Evolutionary conservation across 352 stramenopile genomes (phyloP), one percentile per base, ranked within the genome.

Genomic region (Pythium guiyangense): DNA sequence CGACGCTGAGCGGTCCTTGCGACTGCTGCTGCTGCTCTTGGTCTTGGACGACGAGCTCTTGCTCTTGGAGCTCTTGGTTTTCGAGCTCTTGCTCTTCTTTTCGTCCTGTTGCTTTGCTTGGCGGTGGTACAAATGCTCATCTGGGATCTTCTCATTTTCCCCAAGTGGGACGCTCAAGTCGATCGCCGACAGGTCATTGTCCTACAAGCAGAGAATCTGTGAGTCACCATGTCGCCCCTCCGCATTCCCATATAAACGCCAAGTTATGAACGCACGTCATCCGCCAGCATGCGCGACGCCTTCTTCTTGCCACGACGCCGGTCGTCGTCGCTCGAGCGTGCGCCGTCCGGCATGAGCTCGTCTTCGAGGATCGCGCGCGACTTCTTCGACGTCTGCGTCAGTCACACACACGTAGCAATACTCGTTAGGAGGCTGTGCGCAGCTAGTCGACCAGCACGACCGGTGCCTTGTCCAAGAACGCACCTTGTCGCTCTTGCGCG

Each of bases 91-190:
- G 31, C 71, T 86, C 60, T 90, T 94, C 54, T 79, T 79, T 75
- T 25, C 29, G 29, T 60, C 85, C 88, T 74, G 48, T 39, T 52
- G 26, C 34, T 68, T 73, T 12, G 72, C 74, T 55, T 88, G 70
- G 18, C 78, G 77, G 64, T 91, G 79, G 64, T 73, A 89, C 74
- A 96, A 86, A 44, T 92, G 81, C 18, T 86, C 69, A 39, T 94
- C 87, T 4, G 79, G 81, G 59, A 92, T 84, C 61, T 77, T 81
- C 61, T 92, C 81, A 55, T 92, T 63, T 49, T 91, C 73, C 26
- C 78, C 73, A 14, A 93, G 62, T n/a, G 85, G 82, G 20, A 89
- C 75, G 20, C 73, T 87, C 55, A 94, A 69, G 53, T 94, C 85
- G 11, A 94, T 78, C 2, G 82, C 80, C 46, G 83, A 67, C 60